These are phyloP conservation scores for Oryza australiensis DNA, from an alignment of 176 grass and related monocot genomes.

Conservation along the genomic window DNA sequence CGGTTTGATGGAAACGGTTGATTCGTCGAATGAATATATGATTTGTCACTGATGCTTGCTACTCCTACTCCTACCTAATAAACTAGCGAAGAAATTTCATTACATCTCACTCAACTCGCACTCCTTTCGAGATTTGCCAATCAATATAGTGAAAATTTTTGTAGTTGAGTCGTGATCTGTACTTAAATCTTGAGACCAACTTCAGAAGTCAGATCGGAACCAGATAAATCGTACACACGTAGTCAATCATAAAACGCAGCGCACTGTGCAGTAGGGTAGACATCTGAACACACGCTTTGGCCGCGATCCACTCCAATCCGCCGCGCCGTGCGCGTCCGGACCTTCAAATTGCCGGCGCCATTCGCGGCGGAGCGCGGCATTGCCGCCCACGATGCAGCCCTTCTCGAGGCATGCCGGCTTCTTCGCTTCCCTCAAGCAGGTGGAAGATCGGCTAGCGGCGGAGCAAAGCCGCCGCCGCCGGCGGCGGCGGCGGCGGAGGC, in stretches of 20 bases:
- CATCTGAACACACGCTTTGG: too few species aligned
- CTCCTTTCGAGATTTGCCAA: too few species aligned
- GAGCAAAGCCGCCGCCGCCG: slow-evolving; percentile 12
- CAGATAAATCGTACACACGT: not conserved
- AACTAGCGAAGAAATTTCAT: too few species aligned
- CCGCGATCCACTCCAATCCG: not conserved
- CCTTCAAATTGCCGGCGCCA: not conserved
- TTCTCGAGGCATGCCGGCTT: slow-evolving; percentile 52
- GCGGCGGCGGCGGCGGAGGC: too few species aligned
- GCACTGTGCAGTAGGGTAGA: too few species aligned
- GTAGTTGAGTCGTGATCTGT: too few species aligned
- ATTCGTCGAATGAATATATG: not conserved
- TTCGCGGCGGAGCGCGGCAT: not conserved
- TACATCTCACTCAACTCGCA: too few species aligned
- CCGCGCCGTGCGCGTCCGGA: not conserved
- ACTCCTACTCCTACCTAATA: too few species aligned
- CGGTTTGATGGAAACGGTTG: not conserved
- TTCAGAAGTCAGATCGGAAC: not conserved
- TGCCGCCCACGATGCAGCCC: slow-evolving; percentile 34
- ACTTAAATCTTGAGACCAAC: too few species aligned
- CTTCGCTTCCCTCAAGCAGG: slow-evolving; percentile 63
- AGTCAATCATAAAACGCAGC: not conserved
- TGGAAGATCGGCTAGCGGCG: slow-evolving; percentile 50
- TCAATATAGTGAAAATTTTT: too few species aligned
- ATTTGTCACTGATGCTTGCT: not conserved